Base-by-base conservation (phyloP, 805 yeast species). In the Dipodascus geniculatus region DNA sequence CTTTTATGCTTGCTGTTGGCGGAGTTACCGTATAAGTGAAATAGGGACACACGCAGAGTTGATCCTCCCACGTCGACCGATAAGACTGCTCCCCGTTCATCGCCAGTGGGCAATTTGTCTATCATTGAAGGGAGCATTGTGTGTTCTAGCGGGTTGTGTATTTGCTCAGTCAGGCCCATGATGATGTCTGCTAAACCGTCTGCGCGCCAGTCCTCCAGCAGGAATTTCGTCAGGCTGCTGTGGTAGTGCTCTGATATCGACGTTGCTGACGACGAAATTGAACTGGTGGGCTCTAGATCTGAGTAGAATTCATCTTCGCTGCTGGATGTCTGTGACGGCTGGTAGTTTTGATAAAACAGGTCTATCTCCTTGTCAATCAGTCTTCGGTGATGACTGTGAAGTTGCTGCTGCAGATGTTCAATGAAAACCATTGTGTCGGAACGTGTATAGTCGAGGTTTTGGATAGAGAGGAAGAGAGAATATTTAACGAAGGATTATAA, bases 21-120 rank as follows among this genome's bases (percentile, higher is more conserved):
- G 19, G 58, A 50, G 11, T 31, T 17, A 16, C 58, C 95, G 51
- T 76, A 73, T 61, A 89, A 74, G 38, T 75, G 67, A 31, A 87
- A 87, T 3, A 95, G 85, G 59, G 95, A 87, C n/a, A 87, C 91
- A 64, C 96, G 75, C 68, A 89, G 84, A 60, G 88, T 87, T 50
- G 96, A 87, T 48, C 96, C 96, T 56, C 97, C 97, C 51, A 89
- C 73, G 65, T 89, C 96, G 3, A 91, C 90, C 53, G 96, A 95
- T 53, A 88, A 70, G 55, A 74, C 78, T 44, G 83, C 71, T 35
- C 96, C 96, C 50, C 69, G 69, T 65, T 89, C 96, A 48, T 77
- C 71, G 35, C 96, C 96, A 33, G 75, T 77, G 23, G 96, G 97
- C 58, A 84, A 75, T 4, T 76, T 74, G 2, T 89, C 83, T 22